These are phyloP conservation scores for Botryosphaeria dothidea DNA, from an alignment of 2,329 filamentous ascomycete species.

Conservation along the genomic window DNA sequence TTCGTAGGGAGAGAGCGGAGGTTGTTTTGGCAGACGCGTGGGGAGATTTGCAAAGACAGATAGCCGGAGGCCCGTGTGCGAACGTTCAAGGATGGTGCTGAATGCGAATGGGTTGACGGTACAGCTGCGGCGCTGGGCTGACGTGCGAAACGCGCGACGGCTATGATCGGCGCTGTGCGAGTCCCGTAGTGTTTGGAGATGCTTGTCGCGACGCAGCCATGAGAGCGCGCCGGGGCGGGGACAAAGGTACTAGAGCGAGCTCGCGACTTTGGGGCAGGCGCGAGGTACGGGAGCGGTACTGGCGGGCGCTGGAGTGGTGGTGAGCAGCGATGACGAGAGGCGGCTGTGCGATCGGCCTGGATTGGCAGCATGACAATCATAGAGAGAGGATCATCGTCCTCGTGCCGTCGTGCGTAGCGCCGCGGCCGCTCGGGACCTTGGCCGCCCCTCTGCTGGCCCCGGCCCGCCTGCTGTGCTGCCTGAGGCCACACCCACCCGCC, in stretches of 20 bases:
- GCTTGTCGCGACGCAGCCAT: slow-evolving; percentile 5
- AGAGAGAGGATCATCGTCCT: slow-evolving; percentile 7
- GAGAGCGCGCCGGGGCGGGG: not conserved
- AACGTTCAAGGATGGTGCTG: slow-evolving; percentile 1
- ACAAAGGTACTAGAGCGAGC: not conserved
- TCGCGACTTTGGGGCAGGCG: not conserved
- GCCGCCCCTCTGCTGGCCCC: not conserved
- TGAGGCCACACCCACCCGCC: not conserved
- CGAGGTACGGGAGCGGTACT: not conserved
- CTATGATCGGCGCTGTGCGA: slow-evolving; percentile 10
- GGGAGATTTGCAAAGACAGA: not conserved
- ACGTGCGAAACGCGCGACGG: slow-evolving; percentile 16
- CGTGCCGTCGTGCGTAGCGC: slow-evolving; percentile 3
- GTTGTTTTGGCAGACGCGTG: slow-evolving; percentile 22
- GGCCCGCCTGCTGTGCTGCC: slow-evolving; percentile 6
- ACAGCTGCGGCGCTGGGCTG: slow-evolving; percentile 10
- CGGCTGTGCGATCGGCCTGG: slow-evolving; percentile 3
- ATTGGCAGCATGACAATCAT: slow-evolving; percentile 17
- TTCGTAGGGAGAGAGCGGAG: slow-evolving; percentile 22
- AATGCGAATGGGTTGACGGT: not conserved
- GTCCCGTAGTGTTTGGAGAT: not conserved
- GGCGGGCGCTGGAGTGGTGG: not conserved
- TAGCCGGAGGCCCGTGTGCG: not conserved
- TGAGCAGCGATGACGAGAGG: slow-evolving; percentile 16
- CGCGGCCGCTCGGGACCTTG: slow-evolving; percentile 5